Evolutionary conservation across 192 early-diverging fungal species (phyloP).

Genomic region (Geranomyces michiganensis): DNA sequence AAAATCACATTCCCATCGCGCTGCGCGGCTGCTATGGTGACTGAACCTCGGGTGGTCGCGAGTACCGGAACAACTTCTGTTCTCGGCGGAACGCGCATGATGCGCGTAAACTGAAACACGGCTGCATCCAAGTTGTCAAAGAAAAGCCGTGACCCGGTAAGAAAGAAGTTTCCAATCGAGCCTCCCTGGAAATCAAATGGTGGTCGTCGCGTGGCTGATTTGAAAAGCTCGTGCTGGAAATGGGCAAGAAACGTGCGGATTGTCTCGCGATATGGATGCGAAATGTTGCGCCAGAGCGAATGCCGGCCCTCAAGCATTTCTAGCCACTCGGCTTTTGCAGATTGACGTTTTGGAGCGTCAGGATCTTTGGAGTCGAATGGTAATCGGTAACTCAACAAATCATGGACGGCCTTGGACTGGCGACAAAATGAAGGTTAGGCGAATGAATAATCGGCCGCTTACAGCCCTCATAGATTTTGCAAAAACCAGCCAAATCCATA

Average conservation of each 20-base stretch:
- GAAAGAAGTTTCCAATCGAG: constrained; percentile 78
- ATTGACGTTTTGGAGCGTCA: constrained; percentile 16
- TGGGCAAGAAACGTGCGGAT: constrained; percentile 73
- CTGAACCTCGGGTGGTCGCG: constrained; percentile 48
- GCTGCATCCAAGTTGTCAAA: constrained; percentile 69
- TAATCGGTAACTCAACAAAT: constrained; percentile 70
- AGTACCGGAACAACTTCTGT: constrained; percentile 72
- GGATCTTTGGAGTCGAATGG: constrained; percentile 53
- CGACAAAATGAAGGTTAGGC: too few species aligned
- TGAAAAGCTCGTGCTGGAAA: constrained; percentile 57
- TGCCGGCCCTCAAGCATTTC: constrained; percentile 75
- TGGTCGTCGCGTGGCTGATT: constrained; percentile 40
- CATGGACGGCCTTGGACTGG: constrained; percentile 66
- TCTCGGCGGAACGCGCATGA: constrained; percentile 64
- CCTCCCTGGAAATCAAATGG: constrained; percentile 75
- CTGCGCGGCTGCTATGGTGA: constrained; percentile 67
- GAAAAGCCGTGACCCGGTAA: constrained; percentile 76
- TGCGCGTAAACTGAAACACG: constrained; percentile 74
- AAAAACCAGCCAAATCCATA: neutral
- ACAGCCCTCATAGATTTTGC: neutral
- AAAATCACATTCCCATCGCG: constrained; percentile 64
- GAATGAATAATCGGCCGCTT: too few species aligned
- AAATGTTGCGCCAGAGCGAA: constrained; percentile 53
- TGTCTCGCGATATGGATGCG: constrained; percentile 57
- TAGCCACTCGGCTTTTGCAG: constrained; percentile 72